phyloP scores from a whole-genome alignment of 345 rosid genomes.

The Syzygium aqueum region DNA sequence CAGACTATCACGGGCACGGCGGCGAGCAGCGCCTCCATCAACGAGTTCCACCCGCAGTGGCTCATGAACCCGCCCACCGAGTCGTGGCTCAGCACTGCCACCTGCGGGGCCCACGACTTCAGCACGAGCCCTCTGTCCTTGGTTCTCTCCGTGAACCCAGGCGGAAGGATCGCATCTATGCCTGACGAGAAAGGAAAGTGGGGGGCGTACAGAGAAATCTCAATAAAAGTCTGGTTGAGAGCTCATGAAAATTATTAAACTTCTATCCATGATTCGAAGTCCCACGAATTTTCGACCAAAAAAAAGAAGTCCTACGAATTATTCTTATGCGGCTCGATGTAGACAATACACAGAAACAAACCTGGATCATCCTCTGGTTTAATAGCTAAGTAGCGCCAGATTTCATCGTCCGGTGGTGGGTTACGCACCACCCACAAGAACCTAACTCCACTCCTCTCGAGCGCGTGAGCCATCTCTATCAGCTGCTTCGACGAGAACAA shows the following conservation, averaged over 20 bases:
- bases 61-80: conserved; percentile 30
- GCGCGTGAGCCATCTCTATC: conserved; percentile 20
- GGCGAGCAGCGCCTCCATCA: conserved; percentile 18
- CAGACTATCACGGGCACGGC: conserved; percentile 11
- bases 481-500: conserved; percentile 12
- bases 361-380: too few relatives aligned
- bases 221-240: too few relatives aligned
- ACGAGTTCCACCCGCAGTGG: conserved; percentile 44
- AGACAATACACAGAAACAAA: neutral
- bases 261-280: too few relatives aligned
- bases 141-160: conserved; percentile 21
- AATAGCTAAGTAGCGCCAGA: too few relatives aligned
- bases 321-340: neutral
- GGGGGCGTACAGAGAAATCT: too few relatives aligned
- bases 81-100: conserved; percentile 12
- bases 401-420: too few relatives aligned
- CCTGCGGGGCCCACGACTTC: conserved; percentile 33
- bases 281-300: too few relatives aligned
- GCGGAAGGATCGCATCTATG: conserved; percentile 6
- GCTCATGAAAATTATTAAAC: too few relatives aligned
- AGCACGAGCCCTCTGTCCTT: conserved; percentile 16
- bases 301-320: neutral
- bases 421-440: conserved; percentile 6
- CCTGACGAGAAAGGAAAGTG: neutral
- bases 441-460: conserved; percentile 21